Evolutionary conservation across 257 asterid species (phyloP).

Genomic region (Plantago ovata): DNA sequence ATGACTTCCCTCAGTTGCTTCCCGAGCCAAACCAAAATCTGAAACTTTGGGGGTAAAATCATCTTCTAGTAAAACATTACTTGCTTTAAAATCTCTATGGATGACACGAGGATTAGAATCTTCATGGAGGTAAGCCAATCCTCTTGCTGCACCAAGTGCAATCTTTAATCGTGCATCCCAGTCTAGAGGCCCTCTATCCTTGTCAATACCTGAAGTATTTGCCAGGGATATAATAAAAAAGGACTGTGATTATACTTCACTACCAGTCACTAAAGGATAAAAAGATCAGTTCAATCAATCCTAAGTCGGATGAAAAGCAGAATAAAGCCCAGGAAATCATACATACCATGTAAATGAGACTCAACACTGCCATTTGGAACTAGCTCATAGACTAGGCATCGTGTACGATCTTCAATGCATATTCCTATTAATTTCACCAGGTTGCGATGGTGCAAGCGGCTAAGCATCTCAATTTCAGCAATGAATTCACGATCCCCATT

Average conservation of each 20-base stretch:
- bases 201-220: constrained; percentile 65
- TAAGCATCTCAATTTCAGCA: constrained; percentile 97
- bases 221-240: too few species aligned
- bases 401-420: constrained; percentile 67
- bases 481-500: constrained; percentile 95
- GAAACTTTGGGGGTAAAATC: constrained; percentile 96
- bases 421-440: constrained; percentile 95
- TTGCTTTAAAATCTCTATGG: constrained; percentile 95
- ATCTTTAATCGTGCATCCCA: constrained; percentile 96
- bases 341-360: constrained; percentile 90
- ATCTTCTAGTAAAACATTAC: constrained; percentile 82
- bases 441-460: constrained; percentile 98
- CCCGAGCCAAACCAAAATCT: constrained; percentile 95
- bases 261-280: too few species aligned
- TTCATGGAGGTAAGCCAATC: constrained; percentile 95
- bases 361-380: constrained; percentile 95
- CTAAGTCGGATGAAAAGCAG: constrained; percentile 4
- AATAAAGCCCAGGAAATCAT: constrained; percentile 12
- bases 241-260: too few species aligned
- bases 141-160: constrained; percentile 98
- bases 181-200: constrained; percentile 58
- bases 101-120: constrained; percentile 98
- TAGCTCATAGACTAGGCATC: constrained; percentile 92
- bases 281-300: background rate
- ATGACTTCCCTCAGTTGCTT: constrained; percentile 94